A percentile compares a stretch with the other conserved stretches of the same genome.
Conservation (phyloP, 176 grass and related monocot genomes). For the Themeda triandra region DNA sequence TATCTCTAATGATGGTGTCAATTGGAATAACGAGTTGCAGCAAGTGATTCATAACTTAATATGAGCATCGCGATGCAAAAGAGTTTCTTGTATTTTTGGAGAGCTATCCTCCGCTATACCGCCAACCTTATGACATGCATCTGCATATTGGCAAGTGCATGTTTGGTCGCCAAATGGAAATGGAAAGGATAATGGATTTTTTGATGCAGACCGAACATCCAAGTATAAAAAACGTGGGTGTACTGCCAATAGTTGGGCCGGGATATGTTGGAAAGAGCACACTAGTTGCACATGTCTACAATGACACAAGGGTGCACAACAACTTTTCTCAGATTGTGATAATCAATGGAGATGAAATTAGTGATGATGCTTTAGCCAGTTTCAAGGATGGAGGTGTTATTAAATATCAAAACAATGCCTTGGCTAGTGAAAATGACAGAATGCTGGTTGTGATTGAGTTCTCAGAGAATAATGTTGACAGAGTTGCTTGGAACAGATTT, state of each 20-base stretch:
- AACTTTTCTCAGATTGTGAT: not conserved
- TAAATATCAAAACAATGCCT: not conserved
- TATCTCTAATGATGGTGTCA: not conserved
- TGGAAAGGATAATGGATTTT: not conserved
- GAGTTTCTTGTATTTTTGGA: not conserved
- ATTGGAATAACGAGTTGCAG: not conserved
- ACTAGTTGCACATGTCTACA: not conserved
- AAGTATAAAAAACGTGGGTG: not conserved
- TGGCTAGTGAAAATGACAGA: not conserved
- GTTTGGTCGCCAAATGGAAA: not conserved
- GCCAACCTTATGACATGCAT: not conserved
- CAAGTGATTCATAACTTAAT: not conserved
- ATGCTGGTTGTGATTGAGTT: not conserved
- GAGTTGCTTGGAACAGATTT: not conserved
- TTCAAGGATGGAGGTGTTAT: not conserved
- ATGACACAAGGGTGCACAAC: not conserved
- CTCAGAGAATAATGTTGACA: not conserved
- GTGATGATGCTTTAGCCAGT: not conserved
- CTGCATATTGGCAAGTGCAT: not conserved
- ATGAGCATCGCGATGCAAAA: not conserved
- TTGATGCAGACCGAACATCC: not conserved
- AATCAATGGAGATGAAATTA: not conserved
- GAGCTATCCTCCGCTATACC: not conserved
- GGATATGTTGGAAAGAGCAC: not conserved
- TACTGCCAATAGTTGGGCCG: not conserved